phyloP scores from a whole-genome alignment of 305 asterid species.

The Fraxinus velutina region DNA sequence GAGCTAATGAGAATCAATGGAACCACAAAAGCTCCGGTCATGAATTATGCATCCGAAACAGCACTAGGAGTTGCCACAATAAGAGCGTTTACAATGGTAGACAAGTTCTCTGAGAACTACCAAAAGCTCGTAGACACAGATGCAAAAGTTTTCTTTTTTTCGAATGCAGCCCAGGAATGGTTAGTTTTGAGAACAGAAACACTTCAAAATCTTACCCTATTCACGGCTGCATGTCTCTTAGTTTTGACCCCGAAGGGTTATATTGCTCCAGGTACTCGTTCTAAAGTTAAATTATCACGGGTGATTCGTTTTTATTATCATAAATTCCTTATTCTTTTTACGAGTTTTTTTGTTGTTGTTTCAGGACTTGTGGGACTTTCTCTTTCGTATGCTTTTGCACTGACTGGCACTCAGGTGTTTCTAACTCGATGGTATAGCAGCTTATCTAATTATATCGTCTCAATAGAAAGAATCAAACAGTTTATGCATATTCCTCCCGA shows the following conservation, averaged over 20 bases:
- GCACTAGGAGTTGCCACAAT: slow-evolving; percentile 72
- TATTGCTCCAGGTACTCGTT: slow-evolving; percentile 47
- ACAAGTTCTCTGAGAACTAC: slow-evolving; percentile 56
- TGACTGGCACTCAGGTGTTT: slow-evolving; percentile 55
- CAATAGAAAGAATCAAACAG: slow-evolving; percentile 72
- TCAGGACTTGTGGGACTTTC: slow-evolving; percentile 76
- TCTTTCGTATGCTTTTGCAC: slow-evolving; percentile 60
- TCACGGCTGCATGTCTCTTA: slow-evolving; percentile 50
- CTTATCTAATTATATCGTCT: slow-evolving; percentile 53
- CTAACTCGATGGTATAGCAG: slow-evolving; percentile 56
- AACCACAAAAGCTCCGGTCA: slow-evolving; percentile 72
- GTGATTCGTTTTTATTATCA: neutral
- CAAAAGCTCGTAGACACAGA: slow-evolving; percentile 57
- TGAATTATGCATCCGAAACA: slow-evolving; percentile 74
- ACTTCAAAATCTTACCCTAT: slow-evolving; percentile 58
- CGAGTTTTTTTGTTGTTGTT: neutral
- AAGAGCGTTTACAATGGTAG: slow-evolving; percentile 55
- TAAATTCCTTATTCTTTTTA: neutral
- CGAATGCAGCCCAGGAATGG: slow-evolving; percentile 72
- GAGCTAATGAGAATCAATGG: slow-evolving; percentile 85
- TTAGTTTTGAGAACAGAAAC: slow-evolving; percentile 63
- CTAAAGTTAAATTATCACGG: neutral
- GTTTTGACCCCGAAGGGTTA: slow-evolving; percentile 43
- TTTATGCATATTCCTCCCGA: slow-evolving; percentile 64
- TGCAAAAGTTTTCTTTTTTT: slow-evolving; percentile 60